Evolutionary conservation across 768 basidiomycete species (phyloP), one percentile per base, ranked within the genome.

Genomic region (Galerina marginata): DNA sequence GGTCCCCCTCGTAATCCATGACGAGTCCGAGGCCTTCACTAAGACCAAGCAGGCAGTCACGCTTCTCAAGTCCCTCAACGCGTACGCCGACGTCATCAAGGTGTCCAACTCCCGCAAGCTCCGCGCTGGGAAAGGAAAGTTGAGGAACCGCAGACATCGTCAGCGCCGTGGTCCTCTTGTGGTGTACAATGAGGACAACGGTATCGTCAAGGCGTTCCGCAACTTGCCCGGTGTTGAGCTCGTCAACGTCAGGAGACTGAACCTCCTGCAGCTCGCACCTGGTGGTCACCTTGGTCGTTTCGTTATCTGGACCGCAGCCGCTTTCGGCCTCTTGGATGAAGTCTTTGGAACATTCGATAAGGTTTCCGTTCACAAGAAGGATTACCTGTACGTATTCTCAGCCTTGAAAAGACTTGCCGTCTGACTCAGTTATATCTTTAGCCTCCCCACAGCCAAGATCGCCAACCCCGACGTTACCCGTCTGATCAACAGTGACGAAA

Each of bases 221-320:
- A 99, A 99, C 82, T 78, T 99, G 67, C 97, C 97, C 62, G 97
- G 97, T 80, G 96, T 99, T 68, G 97, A 99, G 82, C 82, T 96
- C 54, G 93, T 92, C 79, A 96, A 93, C 75, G 97, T 99, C 68
- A 86, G 89, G 76, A 81, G 92, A 53, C 83, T 99, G 70, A 99
- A 99, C 83, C 87, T 99, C 71, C 94, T 99, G 75, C 95, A 98
- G 81, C 93, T 99, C 75, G 97, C 97, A 14, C 97, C 97, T 50
- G 97, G 97, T 88, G 97, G 97, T 66, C 97, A 99, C 75, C 89
- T 99, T 61, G 97, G 97, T 62, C 94, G 97, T 64, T 99, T 99
- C 82, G 84, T 98, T 75, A 96, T 99, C 84, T 99, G 97, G 97
- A 99, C 97, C 62, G 92, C 96, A 81, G 84, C 84, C 70, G 97